phyloP scores from a whole-genome alignment of 176 grass and related monocot species.

The bread wheat (Triticum aestivum) region IWGSC_CS_RefSeq_v2.1 NC_057797.1:45322482-45322981 shows the following conservation, averaged over 20 bases:
- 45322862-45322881: neutral
- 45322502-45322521: no score
- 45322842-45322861: neutral
- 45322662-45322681: no score
- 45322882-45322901: neutral
- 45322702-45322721: neutral
- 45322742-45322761: constrained; percentile 64
- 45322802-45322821: neutral
- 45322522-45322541: no score
- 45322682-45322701: no score
- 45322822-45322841: neutral
- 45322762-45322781: constrained; percentile 68
- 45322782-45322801: constrained; percentile 56
- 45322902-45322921: neutral
- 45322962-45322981: neutral
- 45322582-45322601: no score
- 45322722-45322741: neutral
- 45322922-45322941: neutral
- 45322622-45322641: no score
- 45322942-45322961: neutral
- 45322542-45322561: neutral
- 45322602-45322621: no score
- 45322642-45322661: no score
- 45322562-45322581: no score
- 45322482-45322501: no score